Base-by-base conservation (phyloP, 352 stramenopile genomes). In the Pythium rhizo-oryzae region DNA sequence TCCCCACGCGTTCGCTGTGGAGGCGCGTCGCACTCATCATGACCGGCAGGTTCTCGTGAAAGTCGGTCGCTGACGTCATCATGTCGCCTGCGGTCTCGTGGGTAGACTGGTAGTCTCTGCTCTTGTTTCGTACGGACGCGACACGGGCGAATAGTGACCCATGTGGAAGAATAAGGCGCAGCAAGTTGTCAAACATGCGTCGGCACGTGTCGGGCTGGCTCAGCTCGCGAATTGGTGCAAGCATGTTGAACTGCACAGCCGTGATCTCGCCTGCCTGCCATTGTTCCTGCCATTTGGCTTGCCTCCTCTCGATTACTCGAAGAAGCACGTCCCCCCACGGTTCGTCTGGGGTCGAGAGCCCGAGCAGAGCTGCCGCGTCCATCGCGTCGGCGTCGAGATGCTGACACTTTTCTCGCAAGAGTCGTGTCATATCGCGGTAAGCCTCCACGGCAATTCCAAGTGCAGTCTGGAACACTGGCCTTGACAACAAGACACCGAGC, bases 251-350 rank as follows among this genome's bases (percentile, higher is more conserved):
- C 12, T 64, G 44, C 8, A 30, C 51, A 0, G 67, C 39, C 8
- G 67, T 56, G 18, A 70, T 23, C 5, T 72, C 52, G 19, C 64
- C 60, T 11, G 35, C 67, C 54, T 82, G 72, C 18, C 79, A 78
- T 4, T 74, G 16, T 12, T 63, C 37, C 13, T 60, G 60, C 82
- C 82, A 89, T 23, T 77, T 59, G 13, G 49, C 52, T 39, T 75
- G 78, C 4, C 70, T 77, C 21, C 66, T 59, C 0, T 41, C 58
- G 0, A 91, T 41, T 5, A 84, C 74, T 25, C 43, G 56, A 47
- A 81, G 75, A 18, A 91, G 49, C n/a, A 80, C 65, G 8, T 67
- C 59, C 0, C 80, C 79, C 82, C 82, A 91, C 12, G 79, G 72
- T 11, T 84, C 67, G 21, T 84, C 76, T 0, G 70, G 55, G 13